Conservation (phyloP, 2,329 filamentous ascomycete species). For the Diaporthe velutina region DNA sequence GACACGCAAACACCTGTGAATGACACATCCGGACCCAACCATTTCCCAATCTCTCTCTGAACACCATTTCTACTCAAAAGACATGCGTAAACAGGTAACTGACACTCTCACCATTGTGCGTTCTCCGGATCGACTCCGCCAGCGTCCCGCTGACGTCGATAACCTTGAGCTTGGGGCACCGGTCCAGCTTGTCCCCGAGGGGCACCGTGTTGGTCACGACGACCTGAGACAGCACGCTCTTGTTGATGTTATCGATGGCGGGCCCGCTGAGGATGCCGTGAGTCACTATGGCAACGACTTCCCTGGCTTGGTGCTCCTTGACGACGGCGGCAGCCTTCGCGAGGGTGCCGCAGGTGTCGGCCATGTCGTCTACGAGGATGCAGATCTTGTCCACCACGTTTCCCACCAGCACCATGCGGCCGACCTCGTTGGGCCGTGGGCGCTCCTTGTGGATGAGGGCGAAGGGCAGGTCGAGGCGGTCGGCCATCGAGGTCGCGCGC, state of each 20-base stretch:
- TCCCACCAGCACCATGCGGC: slow-evolving; percentile 87
- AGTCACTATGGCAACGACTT: slow-evolving; percentile 95
- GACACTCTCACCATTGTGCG: slow-evolving; percentile 76
- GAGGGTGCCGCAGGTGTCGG: slow-evolving; percentile 81
- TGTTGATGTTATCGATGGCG: slow-evolving; percentile 88
- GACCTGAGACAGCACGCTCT: slow-evolving; percentile 79
- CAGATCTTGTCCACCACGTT: slow-evolving; percentile 88
- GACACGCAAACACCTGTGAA: background rate
- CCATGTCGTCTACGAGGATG: slow-evolving; percentile 98
- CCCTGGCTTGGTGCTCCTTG: slow-evolving; percentile 85
- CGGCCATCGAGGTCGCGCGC: slow-evolving; percentile 93
- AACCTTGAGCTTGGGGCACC: slow-evolving; percentile 84
- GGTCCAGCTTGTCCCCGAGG: slow-evolving; percentile 79
- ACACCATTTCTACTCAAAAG: slow-evolving; percentile 28
- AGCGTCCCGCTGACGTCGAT: slow-evolving; percentile 92
- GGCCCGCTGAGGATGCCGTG: slow-evolving; percentile 92
- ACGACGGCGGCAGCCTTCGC: slow-evolving; percentile 91
- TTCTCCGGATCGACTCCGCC: slow-evolving; percentile 77
- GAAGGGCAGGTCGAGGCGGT: slow-evolving; percentile 93
- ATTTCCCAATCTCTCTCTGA: background rate
- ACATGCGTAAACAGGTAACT: slow-evolving; percentile 78
- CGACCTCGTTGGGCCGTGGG: slow-evolving; percentile 71
- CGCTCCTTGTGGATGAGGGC: slow-evolving; percentile 91
- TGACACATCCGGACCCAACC: background rate
- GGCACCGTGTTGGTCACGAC: slow-evolving; percentile 94